A percentile compares a stretch with the other conserved stretches of the same genome.
phyloP scores from a whole-genome alignment of 345 rosid genomes.

The Clarkia xantiana region DNA sequence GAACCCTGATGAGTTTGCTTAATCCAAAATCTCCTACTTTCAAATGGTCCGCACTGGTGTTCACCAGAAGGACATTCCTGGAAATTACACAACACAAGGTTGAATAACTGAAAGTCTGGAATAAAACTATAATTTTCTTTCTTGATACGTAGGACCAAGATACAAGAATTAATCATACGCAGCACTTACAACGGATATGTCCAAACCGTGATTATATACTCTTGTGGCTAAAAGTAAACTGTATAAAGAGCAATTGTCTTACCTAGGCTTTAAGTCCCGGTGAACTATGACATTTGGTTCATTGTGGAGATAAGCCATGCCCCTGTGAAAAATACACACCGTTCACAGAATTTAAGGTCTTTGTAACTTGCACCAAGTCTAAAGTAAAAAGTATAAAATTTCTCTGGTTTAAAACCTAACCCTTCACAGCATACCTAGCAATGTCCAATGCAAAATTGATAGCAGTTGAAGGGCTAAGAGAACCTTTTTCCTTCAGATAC shows the following conservation, averaged over 20 bases:
- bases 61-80: slow-evolving; percentile 97
- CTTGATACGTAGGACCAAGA: background rate
- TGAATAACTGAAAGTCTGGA: background rate
- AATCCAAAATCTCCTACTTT: slow-evolving; percentile 98
- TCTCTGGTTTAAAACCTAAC: background rate
- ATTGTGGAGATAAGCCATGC: slow-evolving; percentile 97
- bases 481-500: slow-evolving; percentile 2
- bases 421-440: background rate
- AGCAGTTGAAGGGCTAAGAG: slow-evolving; percentile 1
- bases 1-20: slow-evolving; percentile 95
- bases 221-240: background rate
- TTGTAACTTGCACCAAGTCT: too few relatives aligned
- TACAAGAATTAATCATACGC: too few relatives aligned
- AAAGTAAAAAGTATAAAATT: background rate
- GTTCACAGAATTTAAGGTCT: too few relatives aligned
- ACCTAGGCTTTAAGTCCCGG: slow-evolving; percentile 94
- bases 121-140: background rate
- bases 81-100: slow-evolving; percentile 6
- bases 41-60: slow-evolving; percentile 85
- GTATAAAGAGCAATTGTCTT: slow-evolving; percentile 7
- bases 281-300: slow-evolving; percentile 96
- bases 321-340: slow-evolving; percentile 30
- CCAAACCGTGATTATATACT: too few relatives aligned
- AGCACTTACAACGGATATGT: too few relatives aligned
- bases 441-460: slow-evolving; percentile 3